Base-by-base conservation (phyloP, 306 rosid species). In the Vachellia pachyceras region DNA sequence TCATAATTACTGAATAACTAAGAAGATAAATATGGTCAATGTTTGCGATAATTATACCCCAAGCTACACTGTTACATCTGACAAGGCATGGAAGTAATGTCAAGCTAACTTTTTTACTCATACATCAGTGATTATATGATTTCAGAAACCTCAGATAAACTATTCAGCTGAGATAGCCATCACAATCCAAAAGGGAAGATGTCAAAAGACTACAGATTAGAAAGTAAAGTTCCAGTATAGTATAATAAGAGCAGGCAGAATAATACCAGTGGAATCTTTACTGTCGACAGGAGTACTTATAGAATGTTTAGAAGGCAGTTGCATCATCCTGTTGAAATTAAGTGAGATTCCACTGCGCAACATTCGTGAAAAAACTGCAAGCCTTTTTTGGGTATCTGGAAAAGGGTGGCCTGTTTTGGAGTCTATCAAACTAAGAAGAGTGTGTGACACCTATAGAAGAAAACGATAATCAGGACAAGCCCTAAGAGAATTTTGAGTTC, bases 381-480 rank as follows among this genome's bases (percentile, higher is more conserved):
- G 86, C 86, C 99, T 90, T 84, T 82, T 86, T 80, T 47, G 90
- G 71, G 90, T 70, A 76, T 89, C 88, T 75, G 88, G 75, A 86
- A 89, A 90, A 58, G 99, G 94, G 55, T 86, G 97, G 77, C 97
- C 92, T 22, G 92, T 92, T 80, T 80, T 85, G 57, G 94, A 82
- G 87, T 96, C 97, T 82, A 89, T 79, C 86, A 96, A 80, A 85
- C 97, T 96, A 80, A 95, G 99, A 64, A 95, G 94, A 73, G 98
- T 92, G 87, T 93, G 99, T 1, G 98, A 93, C 69, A 89, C 94
- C 99, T 96, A 84, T 67, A 86, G 35, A 84, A 86, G 80, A 88
- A 88, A 71, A 73, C 72, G 37, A 37, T 33, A 68, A 81, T 84
- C 76, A 91, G 84, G 70, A 76, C 77, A 64, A 69, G 42, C 71